phyloP scores from a whole-genome alignment of 2,329 filamentous ascomycete genomes.

The Neospermospora avenae region DNA sequence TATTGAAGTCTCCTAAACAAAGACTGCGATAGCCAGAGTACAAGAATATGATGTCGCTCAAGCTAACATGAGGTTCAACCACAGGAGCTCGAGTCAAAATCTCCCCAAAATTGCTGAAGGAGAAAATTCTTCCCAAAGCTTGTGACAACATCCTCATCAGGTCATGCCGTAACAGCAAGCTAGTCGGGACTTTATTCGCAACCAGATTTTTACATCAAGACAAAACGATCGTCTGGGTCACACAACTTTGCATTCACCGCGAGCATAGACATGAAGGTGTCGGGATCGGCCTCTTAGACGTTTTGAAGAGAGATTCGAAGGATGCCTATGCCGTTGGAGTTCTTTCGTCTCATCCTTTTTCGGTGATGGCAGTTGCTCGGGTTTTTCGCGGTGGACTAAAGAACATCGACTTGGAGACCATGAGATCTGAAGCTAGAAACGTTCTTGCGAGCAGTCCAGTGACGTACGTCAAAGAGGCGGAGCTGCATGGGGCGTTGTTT shows the following conservation, averaged over 20 bases:
- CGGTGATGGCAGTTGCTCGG: not conserved
- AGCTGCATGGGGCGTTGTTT: constrained; percentile 10
- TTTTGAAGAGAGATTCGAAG: not conserved
- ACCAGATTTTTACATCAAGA: not conserved
- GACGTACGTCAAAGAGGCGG: constrained; percentile 12
- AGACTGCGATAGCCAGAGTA: not conserved
- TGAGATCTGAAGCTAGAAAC: not conserved
- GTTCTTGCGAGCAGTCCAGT: constrained; percentile 14
- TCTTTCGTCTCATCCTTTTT: constrained; percentile 11
- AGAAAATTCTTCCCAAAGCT: not conserved
- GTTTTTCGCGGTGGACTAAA: constrained; percentile 5
- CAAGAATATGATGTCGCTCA: not conserved
- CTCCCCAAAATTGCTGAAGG: not conserved
- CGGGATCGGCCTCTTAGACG: constrained; percentile 1
- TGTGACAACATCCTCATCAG: not conserved
- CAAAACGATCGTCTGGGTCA: constrained; percentile 8
- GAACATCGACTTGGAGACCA: not conserved
- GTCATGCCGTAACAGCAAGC: not conserved
- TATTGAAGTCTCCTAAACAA: not conserved
- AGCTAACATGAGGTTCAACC: not conserved
- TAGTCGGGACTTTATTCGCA: constrained; percentile 7
- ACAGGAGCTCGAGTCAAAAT: constrained; percentile 10
- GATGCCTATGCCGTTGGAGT: constrained; percentile 5
- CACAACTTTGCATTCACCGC: constrained; percentile 8
- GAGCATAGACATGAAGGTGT: constrained; percentile 10